A percentile compares a stretch with the other conserved stretches of the same genome.
These are phyloP conservation scores for Saccharomyces hybrid DNA, from an alignment of 1,139 yeast species.

Conservation along the genomic window DNA sequence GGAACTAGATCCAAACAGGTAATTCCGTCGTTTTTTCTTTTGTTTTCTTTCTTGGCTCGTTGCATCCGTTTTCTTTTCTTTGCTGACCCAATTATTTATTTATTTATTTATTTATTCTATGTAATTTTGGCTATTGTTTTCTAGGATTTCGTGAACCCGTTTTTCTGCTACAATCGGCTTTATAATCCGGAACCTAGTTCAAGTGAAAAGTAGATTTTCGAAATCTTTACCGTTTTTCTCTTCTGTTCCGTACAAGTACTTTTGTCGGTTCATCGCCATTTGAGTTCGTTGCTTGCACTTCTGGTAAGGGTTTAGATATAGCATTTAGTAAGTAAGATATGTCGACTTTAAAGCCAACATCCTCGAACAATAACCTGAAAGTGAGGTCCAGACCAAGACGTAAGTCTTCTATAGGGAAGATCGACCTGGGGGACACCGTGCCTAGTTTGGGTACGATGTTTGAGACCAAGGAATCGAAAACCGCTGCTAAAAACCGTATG, in stretches of 20 bases:
- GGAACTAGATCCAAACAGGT: not conserved
- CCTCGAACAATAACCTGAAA: not conserved
- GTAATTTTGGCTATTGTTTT: not conserved
- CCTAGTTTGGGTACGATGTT: slow-evolving; percentile 24
- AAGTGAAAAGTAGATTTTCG: not conserved
- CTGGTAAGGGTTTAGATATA: not conserved
- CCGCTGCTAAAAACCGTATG: slow-evolving; percentile 22
- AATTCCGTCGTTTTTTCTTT: not conserved
- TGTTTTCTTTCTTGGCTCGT: not conserved
- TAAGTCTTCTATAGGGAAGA: slow-evolving; percentile 26
- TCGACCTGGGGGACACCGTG: slow-evolving; percentile 24
- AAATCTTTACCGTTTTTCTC: not conserved
- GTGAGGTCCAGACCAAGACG: slow-evolving; percentile 22
- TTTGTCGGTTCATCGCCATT: not conserved
- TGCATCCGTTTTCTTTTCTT: not conserved
- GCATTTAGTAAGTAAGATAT: not conserved
- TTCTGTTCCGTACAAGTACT: not conserved
- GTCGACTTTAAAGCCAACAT: not conserved
- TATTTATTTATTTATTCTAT: not conserved
- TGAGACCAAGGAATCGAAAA: slow-evolving; percentile 19
- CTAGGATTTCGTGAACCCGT: not conserved
- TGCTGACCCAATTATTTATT: not conserved
- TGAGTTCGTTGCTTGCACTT: not conserved
- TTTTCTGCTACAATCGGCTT: not conserved
- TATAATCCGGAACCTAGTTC: not conserved